phyloP scores from a whole-genome alignment of 1,284 basidiomycete genomes.

The Boletus nobilissimus region DNA sequence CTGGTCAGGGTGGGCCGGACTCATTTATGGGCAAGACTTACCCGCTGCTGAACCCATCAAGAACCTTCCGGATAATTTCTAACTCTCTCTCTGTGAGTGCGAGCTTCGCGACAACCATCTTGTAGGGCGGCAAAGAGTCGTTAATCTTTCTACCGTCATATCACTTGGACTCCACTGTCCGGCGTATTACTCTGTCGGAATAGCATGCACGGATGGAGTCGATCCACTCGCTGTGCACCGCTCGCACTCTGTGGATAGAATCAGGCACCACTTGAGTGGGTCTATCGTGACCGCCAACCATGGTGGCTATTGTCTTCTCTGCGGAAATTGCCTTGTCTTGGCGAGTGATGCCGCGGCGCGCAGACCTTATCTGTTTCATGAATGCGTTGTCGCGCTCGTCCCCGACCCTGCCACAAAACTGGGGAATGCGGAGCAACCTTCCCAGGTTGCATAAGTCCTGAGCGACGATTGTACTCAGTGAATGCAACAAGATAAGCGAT shows the following conservation, averaged over 20 bases:
- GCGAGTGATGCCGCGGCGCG: constrained; percentile 9
- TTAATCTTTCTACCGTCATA: constrained; percentile 23
- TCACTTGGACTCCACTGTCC: constrained; percentile 21
- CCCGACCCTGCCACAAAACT: constrained; percentile 4
- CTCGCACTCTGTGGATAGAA: constrained; percentile 16
- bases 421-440: constrained; percentile 19
- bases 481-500: not conserved
- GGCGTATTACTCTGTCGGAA: constrained; percentile 12
- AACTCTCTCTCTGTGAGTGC: constrained; percentile 13
- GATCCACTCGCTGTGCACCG: constrained; percentile 18
- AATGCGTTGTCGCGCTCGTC: constrained; percentile 10
- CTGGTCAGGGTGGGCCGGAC: not conserved
- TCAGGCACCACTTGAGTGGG: not conserved
- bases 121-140: constrained; percentile 22
- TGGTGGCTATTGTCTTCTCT: constrained; percentile 11
- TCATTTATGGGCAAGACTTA: not conserved
- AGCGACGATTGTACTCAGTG: not conserved
- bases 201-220: constrained; percentile 9
- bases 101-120: constrained; percentile 18
- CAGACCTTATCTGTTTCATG: constrained; percentile 15
- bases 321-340: constrained; percentile 23
- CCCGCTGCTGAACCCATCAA: constrained; percentile 26
- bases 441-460: constrained; percentile 27
- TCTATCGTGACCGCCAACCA: not conserved
- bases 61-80: constrained; percentile 12